phyloP scores from a whole-genome alignment of 257 asterid species.

The Orobanche coerulescens region DNA sequence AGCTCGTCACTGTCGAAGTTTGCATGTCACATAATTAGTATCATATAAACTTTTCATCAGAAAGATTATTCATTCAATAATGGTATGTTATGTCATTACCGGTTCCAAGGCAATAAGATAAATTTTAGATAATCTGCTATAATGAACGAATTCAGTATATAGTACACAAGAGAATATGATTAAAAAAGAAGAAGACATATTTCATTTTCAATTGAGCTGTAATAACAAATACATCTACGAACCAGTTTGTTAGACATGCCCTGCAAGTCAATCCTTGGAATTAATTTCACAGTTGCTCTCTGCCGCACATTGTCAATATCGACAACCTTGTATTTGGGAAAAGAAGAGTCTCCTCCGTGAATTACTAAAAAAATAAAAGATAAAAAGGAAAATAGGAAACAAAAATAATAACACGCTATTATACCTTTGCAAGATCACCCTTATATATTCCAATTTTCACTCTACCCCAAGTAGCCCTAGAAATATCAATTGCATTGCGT shows the following conservation, averaged over 20 bases:
- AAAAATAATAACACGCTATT: neutral
- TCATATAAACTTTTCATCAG: neutral
- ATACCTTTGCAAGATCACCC: constrained; percentile 93
- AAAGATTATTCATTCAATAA: neutral
- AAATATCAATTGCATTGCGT: constrained; percentile 81
- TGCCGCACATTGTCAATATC: constrained; percentile 90
- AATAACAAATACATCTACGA: constrained; percentile 17
- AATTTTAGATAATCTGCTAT: neutral
- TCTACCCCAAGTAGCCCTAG: constrained; percentile 91
- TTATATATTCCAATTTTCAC: constrained; percentile 86
- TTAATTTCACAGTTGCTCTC: constrained; percentile 74
- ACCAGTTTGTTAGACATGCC: constrained; percentile 86
- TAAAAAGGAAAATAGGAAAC: neutral
- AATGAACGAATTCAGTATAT: neutral
- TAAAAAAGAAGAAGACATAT: neutral
- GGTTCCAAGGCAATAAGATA: neutral
- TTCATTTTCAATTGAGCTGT: neutral
- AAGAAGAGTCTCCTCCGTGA: constrained; percentile 7
- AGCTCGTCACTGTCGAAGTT: neutral
- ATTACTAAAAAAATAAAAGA: neutral
- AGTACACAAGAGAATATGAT: neutral
- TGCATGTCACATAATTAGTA: neutral
- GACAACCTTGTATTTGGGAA: constrained; percentile 51
- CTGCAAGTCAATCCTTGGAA: constrained; percentile 90
- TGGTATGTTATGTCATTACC: neutral